phyloP scores from a whole-genome alignment of 1,284 basidiomycete genomes.

The Malassezia arunalokei region DNA sequence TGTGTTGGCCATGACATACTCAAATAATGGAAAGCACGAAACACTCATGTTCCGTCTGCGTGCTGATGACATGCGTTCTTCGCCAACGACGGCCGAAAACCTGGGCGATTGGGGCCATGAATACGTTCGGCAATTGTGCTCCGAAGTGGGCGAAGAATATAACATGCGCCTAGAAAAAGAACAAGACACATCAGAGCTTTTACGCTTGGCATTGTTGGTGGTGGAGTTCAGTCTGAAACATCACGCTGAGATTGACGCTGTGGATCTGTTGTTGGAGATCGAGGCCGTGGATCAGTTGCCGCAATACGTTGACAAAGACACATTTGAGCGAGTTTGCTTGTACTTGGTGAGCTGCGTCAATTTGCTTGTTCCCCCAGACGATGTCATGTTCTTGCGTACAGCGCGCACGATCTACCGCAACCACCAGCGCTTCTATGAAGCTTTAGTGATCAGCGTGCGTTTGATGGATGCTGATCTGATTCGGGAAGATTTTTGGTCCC shows the following conservation, averaged over 20 bases:
- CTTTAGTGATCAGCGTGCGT: conserved; percentile 72
- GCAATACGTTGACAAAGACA: conserved; percentile 55
- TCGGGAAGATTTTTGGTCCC: conserved; percentile 41
- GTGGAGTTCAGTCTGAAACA: conserved; percentile 83
- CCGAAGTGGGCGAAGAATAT: conserved; percentile 92
- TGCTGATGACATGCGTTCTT: conserved; percentile 22
- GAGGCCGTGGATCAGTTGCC: conserved; percentile 64
- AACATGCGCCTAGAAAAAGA: conserved; percentile 47
- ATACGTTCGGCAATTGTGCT: conserved; percentile 90
- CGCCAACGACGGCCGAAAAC: conserved; percentile 49
- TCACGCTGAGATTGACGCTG: conserved; percentile 96
- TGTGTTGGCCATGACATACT: conserved; percentile 99
- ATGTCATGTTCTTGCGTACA: conserved; percentile 74
- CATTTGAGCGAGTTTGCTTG: conserved; percentile 80
- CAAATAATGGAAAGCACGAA: conserved; percentile 84
- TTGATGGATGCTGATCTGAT: conserved; percentile 72
- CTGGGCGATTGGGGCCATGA: conserved; percentile 98
- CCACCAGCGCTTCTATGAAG: conserved; percentile 79
- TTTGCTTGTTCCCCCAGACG: conserved; percentile 84
- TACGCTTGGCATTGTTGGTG: conserved; percentile 68
- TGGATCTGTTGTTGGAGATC: conserved; percentile 85
- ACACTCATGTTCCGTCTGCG: conserved; percentile 55
- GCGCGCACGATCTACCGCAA: conserved; percentile 82
- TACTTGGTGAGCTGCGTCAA: conserved; percentile 97
- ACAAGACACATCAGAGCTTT: conserved; percentile 28